phyloP scores from a whole-genome alignment of 306 rosid genomes.

The Oxytropis ochrocephala region DNA sequence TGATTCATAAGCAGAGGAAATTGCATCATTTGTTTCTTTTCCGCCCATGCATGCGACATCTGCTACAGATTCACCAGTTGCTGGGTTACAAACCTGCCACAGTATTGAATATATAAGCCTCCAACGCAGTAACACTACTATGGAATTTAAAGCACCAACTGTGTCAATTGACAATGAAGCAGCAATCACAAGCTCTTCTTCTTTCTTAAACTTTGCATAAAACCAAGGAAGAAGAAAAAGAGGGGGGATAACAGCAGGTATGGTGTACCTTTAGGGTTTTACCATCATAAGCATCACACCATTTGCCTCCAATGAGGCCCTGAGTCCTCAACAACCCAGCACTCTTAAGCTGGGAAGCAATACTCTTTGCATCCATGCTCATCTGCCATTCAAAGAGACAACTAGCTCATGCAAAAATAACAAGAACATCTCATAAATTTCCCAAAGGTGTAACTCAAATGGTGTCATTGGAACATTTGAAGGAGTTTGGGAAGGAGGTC shows the following conservation, averaged over 20 bases:
- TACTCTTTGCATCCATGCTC: constrained; percentile 43
- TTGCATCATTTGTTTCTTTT: constrained; percentile 87
- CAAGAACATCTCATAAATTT: neutral
- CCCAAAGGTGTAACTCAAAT: no score
- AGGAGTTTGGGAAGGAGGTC: no score
- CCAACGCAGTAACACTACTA: neutral
- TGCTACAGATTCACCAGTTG: constrained; percentile 83
- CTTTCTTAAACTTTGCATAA: neutral
- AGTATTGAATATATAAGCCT: constrained; percentile 7
- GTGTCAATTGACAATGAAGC: neutral
- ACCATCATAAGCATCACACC: constrained; percentile 86
- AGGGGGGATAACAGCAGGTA: neutral
- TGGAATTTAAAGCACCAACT: neutral
- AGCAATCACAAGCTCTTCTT: neutral
- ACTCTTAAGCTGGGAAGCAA: constrained; percentile 53
- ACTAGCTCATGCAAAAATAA: constrained; percentile 7
- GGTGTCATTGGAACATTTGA: no score
- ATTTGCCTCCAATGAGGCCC: constrained; percentile 92
- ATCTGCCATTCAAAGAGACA: constrained; percentile 48
- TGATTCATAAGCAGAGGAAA: constrained; percentile 77
- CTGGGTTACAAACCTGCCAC: constrained; percentile 80
- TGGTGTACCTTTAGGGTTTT: constrained; percentile 62
- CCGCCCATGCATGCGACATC: constrained; percentile 84
- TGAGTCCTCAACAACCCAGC: constrained; percentile 73
- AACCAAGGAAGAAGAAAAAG: neutral